Conservation (phyloP, 345 rosid species). For the Hibiscus trionum region DNA sequence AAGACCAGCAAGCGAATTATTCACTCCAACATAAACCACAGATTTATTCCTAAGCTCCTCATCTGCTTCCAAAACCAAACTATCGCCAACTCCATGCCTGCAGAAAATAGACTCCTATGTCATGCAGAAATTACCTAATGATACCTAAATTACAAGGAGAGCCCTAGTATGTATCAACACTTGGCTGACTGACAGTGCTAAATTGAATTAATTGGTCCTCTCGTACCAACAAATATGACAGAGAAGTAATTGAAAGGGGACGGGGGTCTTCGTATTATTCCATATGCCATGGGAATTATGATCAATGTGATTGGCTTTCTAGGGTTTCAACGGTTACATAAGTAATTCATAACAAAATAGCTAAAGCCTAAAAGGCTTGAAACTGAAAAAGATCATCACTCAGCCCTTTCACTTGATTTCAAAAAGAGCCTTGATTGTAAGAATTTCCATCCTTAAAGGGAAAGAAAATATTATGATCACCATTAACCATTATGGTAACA, state of each 20-base stretch:
- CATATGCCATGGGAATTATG: not conserved
- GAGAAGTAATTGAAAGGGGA: not conserved
- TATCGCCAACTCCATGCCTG: slow-evolving; percentile 70
- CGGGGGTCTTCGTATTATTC: not conserved
- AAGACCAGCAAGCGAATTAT: slow-evolving; percentile 64
- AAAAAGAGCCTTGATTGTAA: not conserved
- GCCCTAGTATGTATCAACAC: not conserved
- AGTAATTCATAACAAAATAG: not conserved
- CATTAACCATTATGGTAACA: not conserved
- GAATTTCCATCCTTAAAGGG: not conserved
- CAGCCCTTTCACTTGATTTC: not conserved
- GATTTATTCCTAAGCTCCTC: slow-evolving; percentile 59
- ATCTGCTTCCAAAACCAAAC: slow-evolving; percentile 36
- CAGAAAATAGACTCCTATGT: slow-evolving; percentile 10
- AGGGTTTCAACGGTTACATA: not conserved
- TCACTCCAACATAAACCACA: slow-evolving; percentile 75
- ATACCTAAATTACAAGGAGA: not conserved
- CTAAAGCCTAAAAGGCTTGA: not conserved
- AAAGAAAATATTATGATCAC: not conserved
- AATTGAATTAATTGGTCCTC: not conserved
- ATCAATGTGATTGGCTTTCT: not conserved
- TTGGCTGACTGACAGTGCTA: not conserved
- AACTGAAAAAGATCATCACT: not conserved
- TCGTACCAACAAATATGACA: not conserved
- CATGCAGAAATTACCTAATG: not conserved